Conservation (phyloP, 306 rosid genomes). For the Hippophae tibetana region DNA sequence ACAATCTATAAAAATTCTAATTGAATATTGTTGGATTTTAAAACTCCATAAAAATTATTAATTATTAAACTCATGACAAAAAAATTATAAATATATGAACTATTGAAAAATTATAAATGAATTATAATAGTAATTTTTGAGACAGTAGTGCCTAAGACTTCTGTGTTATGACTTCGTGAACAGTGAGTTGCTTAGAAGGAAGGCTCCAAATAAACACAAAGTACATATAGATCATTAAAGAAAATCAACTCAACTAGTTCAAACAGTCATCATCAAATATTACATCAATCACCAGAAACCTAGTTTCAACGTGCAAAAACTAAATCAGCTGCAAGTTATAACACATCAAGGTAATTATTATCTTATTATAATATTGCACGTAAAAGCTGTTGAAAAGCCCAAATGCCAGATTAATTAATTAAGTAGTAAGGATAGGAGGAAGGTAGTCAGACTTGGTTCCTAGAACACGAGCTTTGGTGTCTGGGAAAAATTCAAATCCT, state of each 20-base stretch:
- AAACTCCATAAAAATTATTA: too few relatives aligned
- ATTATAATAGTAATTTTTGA: too few relatives aligned
- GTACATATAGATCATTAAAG: neutral
- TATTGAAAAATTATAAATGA: too few relatives aligned
- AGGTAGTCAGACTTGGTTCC: constrained; percentile 35
- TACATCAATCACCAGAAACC: constrained; percentile 6
- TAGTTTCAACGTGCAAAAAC: constrained; percentile 8
- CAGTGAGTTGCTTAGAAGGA: neutral
- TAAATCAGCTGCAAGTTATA: constrained; percentile 3
- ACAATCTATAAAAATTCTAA: too few relatives aligned
- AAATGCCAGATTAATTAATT: neutral
- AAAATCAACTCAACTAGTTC: neutral
- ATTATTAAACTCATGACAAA: too few relatives aligned
- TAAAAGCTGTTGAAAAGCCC: neutral
- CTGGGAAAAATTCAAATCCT: constrained; percentile 36
- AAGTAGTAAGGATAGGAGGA: constrained; percentile 43
- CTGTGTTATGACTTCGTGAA: neutral
- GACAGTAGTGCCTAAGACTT: too few relatives aligned
- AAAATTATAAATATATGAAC: too few relatives aligned
- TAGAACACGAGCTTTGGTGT: constrained; percentile 37
- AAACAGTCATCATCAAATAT: constrained; percentile 8
- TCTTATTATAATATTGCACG: neutral
- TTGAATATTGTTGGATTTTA: too few relatives aligned
- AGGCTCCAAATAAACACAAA: neutral
- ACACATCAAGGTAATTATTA: constrained; percentile 6